phyloP scores from a whole-genome alignment of 352 stramenopile species.

The Blastocystis sp. region DNA sequence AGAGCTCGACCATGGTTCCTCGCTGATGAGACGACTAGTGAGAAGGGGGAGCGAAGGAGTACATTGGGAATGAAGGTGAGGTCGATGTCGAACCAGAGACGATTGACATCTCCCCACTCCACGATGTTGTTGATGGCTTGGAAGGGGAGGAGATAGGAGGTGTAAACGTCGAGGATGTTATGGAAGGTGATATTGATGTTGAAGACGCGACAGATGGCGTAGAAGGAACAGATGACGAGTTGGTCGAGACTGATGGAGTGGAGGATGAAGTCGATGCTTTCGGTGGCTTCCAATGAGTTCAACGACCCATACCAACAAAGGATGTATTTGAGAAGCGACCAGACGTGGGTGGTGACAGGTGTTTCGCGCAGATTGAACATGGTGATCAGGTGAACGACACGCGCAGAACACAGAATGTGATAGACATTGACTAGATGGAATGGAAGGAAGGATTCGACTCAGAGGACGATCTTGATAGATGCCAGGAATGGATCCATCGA shows the following conservation, averaged over 20 bases:
- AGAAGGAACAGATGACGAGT: constrained; percentile 34
- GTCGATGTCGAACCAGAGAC: constrained; percentile 5
- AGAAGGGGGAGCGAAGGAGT: background rate
- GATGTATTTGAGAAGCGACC: constrained; percentile 3
- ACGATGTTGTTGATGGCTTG: constrained; percentile 16
- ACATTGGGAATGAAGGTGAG: background rate
- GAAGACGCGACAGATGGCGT: background rate
- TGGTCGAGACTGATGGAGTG: constrained; percentile 12
- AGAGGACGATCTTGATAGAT: background rate
- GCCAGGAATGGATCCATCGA: constrained; percentile 12
- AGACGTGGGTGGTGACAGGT: background rate
- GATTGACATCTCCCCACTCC: constrained; percentile 22
- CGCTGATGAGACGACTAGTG: background rate
- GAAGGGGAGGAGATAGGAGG: background rate
- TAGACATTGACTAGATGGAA: background rate
- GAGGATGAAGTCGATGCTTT: background rate
- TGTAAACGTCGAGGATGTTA: constrained; percentile 20
- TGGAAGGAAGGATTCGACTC: background rate
- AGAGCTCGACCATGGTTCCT: constrained; percentile 36
- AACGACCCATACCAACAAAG: background rate
- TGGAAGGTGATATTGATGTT: constrained; percentile 1
- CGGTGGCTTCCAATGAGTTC: background rate
- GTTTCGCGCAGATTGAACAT: constrained; percentile 34
- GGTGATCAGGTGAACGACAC: constrained; percentile 1
- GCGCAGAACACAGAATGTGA: constrained; percentile 42